Evolutionary conservation across 768 basidiomycete species (phyloP).

Genomic region (Imleria badia): DNA sequence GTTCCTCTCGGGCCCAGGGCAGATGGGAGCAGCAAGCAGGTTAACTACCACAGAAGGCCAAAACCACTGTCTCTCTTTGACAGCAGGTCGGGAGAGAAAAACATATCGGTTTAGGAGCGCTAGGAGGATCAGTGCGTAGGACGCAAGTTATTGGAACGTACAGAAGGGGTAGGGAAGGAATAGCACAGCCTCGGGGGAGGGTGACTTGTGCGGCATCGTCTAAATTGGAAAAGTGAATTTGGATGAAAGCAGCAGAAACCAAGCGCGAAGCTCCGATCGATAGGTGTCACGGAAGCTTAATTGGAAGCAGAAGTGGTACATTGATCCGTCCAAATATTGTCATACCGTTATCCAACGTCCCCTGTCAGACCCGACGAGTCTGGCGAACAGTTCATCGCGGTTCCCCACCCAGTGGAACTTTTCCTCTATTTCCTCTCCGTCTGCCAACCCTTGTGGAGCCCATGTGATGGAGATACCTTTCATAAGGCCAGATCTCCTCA

Average conservation of each 20-base stretch:
- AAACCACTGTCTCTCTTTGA: conserved; percentile 84
- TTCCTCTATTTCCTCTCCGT: conserved; percentile 44
- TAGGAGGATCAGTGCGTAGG: neutral
- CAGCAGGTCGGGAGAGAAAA: conserved; percentile 82
- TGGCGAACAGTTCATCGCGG: conserved; percentile 66
- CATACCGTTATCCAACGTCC: conserved; percentile 50
- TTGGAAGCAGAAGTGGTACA: conserved; percentile 15
- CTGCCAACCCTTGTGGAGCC: conserved; percentile 27
- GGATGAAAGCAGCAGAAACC: conserved; percentile 13
- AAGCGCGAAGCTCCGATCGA: conserved; percentile 22
- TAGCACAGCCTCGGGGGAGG: neutral
- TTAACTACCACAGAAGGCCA: conserved; percentile 75
- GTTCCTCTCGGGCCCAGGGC: neutral
- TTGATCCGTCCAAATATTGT: conserved; percentile 11
- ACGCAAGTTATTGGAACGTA: conserved; percentile 5
- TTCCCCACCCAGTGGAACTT: conserved; percentile 59
- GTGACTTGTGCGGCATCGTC: conserved; percentile 2
- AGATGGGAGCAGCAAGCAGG: neutral
- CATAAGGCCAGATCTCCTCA: conserved; percentile 56
- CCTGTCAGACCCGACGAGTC: conserved; percentile 54
- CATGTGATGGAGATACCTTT: conserved; percentile 54
- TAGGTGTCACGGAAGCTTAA: conserved; percentile 1
- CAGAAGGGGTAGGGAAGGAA: neutral
- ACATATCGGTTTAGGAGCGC: conserved; percentile 49
- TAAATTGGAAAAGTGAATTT: neutral